Percentiles rank a stretch among this genome's conserved stretches.
These are phyloP conservation scores for Boletus eberwhitei DNA, from an alignment of 768 basidiomycete species.

Conservation along the genomic window DNA sequence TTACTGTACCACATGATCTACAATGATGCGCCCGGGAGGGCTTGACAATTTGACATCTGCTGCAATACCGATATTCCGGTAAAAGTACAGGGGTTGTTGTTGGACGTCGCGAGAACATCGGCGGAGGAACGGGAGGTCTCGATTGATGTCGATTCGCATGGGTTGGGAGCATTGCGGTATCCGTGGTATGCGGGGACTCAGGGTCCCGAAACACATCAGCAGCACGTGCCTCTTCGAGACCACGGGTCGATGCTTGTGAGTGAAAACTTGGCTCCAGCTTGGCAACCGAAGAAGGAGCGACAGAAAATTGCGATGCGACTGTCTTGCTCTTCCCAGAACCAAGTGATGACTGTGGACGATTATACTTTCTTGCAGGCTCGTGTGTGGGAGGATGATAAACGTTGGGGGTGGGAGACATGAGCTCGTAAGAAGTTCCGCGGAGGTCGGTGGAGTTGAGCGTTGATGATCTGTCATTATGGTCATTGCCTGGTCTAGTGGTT, in stretches of 20 bases:
- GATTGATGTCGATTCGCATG: constrained; percentile 10
- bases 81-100: constrained; percentile 46
- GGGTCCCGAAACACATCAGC: constrained; percentile 3
- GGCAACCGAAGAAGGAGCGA: constrained; percentile 10
- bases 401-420: constrained; percentile 17
- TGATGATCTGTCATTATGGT: constrained; percentile 16
- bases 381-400: constrained; percentile 11
- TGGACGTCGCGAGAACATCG: constrained; percentile 30
- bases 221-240: constrained; percentile 20
- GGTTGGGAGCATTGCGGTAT: constrained; percentile 4
- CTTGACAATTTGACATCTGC: constrained; percentile 60
- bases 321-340: constrained; percentile 20
- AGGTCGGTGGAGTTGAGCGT: constrained; percentile 22
- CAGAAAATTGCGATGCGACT: constrained; percentile 9
- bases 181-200: constrained; percentile 7
- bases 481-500: constrained; percentile 22
- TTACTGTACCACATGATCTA: constrained; percentile 74
- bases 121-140: constrained; percentile 7
- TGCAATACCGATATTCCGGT: constrained; percentile 68
- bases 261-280: constrained; percentile 12
- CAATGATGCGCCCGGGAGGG: constrained; percentile 81
- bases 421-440: constrained; percentile 30
- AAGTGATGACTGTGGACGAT: constrained; percentile 20
- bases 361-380: constrained; percentile 8
- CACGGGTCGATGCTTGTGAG: constrained; percentile 17